These are phyloP conservation scores for Chenopodium suecicum DNA, from an alignment of 148 eudicot species.

Conservation along the genomic window DNA sequence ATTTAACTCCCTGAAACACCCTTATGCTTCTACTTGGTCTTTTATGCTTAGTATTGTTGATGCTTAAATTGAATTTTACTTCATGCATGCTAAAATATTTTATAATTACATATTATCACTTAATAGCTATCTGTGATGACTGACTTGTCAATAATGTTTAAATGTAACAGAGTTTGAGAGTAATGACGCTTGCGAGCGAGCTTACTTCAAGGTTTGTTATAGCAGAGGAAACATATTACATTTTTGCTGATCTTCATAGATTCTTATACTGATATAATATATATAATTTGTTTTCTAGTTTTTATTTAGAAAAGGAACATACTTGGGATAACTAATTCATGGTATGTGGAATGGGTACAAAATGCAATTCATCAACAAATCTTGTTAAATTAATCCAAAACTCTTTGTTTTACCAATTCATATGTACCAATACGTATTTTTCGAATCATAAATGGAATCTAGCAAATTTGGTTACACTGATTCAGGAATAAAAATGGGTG, in stretches of 20 bases:
- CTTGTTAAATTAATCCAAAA: neutral
- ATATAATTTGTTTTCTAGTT: neutral
- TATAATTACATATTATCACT: neutral
- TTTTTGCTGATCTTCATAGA: neutral
- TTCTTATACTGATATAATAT: neutral
- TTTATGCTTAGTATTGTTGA: neutral
- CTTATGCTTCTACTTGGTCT: neutral
- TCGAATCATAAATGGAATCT: neutral
- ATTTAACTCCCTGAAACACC: neutral
- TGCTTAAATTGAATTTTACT: neutral
- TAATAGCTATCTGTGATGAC: neutral
- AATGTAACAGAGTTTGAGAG: conserved; percentile 70
- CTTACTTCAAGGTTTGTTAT: conserved; percentile 76
- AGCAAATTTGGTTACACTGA: neutral
- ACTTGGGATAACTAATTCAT: too few relatives aligned
- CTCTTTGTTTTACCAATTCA: neutral
- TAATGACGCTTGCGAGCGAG: conserved; percentile 79
- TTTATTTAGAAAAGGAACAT: neutral
- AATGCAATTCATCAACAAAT: neutral
- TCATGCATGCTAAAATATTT: neutral
- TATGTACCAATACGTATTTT: neutral
- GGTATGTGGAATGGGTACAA: neutral
- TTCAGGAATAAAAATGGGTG: neutral
- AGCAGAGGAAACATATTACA: neutral
- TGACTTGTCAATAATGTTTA: conserved; percentile 15